Evolutionary conservation across 2,329 filamentous ascomycete genomes (phyloP).

Genomic region (Aspergillus sclerotialis): DNA sequence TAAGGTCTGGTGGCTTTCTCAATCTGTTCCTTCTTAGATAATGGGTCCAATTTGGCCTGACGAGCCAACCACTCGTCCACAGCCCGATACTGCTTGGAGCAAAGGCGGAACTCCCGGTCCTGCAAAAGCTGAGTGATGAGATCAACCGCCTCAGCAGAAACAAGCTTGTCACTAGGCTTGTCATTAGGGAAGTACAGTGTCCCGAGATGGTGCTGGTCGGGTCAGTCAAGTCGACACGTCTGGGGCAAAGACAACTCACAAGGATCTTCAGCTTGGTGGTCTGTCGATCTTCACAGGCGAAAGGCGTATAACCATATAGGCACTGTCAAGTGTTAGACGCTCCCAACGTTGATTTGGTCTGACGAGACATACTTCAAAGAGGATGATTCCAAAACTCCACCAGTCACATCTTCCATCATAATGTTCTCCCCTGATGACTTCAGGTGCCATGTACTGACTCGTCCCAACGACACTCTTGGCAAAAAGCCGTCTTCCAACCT

Average conservation of each 20-base stretch:
- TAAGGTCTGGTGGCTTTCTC: conserved; percentile 43
- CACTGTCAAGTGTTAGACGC: conserved; percentile 45
- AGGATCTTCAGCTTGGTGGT: conserved; percentile 82
- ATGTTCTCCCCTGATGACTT: conserved; percentile 71
- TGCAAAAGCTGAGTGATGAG: conserved; percentile 66
- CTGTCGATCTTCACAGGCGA: conserved; percentile 72
- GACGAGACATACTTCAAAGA: conserved; percentile 60
- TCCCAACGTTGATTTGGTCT: background rate
- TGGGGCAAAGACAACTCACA: conserved; percentile 39
- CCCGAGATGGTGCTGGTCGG: conserved; percentile 57
- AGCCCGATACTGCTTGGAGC: conserved; percentile 64
- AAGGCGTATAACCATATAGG: conserved; percentile 85
- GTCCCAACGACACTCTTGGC: conserved; percentile 88
- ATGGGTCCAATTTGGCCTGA: conserved; percentile 20
- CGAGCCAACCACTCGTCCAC: conserved; percentile 49
- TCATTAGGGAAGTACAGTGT: conserved; percentile 64
- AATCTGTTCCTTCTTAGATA: conserved; percentile 22
- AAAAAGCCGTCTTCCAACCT: conserved; percentile 60
- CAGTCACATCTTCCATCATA: conserved; percentile 94
- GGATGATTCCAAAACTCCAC: conserved; percentile 93
- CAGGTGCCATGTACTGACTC: conserved; percentile 97
- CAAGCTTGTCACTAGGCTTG: conserved; percentile 45
- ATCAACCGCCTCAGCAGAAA: conserved; percentile 67
- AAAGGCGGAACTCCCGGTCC: conserved; percentile 69
- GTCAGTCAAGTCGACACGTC: conserved; percentile 9